phyloP scores from a whole-genome alignment of 2,329 filamentous ascomycete species.

The Stachybotrys elegans region DNA sequence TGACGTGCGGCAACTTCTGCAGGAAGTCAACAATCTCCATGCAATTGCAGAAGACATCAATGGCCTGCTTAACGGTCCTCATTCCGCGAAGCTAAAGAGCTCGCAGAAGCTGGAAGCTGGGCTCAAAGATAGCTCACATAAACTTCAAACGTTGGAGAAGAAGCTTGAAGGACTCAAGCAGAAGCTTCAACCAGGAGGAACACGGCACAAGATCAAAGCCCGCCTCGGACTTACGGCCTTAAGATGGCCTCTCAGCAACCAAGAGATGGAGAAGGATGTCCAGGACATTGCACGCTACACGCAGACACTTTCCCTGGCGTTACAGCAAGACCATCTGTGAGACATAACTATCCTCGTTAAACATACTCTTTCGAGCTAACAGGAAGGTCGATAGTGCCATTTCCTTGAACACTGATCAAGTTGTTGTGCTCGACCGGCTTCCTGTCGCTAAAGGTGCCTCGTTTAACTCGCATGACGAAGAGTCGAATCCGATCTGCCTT shows the following conservation, averaged over 20 bases:
- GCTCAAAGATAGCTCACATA: not conserved
- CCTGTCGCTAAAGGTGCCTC: slow-evolving; percentile 12
- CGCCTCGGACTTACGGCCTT: not conserved
- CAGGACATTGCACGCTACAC: not conserved
- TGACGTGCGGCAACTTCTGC: not conserved
- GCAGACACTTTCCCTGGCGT: not conserved
- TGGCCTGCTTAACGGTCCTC: not conserved
- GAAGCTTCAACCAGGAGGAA: not conserved
- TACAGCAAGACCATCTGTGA: not conserved
- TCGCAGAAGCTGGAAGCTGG: not conserved
- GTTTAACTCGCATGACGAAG: slow-evolving; percentile 27
- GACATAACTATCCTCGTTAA: no score
- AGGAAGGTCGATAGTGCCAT: slow-evolving; percentile 2
- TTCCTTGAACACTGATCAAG: slow-evolving; percentile 14
- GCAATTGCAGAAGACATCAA: not conserved
- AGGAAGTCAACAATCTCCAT: not conserved
- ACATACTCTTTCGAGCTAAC: slow-evolving; percentile 5
- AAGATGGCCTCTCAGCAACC: not conserved
- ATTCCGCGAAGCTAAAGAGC: slow-evolving; percentile 1
- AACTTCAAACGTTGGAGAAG: not conserved
- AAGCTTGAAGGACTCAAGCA: not conserved
- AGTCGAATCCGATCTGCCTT: slow-evolving; percentile 23
- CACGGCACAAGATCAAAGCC: not conserved
- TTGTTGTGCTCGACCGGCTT: slow-evolving; percentile 14
- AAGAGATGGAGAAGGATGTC: not conserved